A percentile compares a stretch with the other conserved stretches of the same genome.
These are phyloP conservation scores for Porogramme epimiltina DNA, from an alignment of 1,284 basidiomycete genomes.

Conservation along the genomic window DNA sequence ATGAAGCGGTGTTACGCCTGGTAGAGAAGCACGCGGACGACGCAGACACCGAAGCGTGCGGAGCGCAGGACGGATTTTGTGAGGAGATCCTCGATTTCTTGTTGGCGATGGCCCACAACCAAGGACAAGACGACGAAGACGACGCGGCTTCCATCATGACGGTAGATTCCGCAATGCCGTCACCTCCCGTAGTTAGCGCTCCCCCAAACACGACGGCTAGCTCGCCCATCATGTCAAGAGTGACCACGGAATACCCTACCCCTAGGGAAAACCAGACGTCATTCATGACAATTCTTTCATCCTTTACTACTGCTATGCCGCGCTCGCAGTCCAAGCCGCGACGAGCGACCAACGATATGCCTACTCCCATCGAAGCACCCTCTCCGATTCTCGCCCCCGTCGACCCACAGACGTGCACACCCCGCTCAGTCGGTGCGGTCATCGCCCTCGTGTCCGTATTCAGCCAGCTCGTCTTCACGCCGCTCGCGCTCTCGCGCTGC, in stretches of 20 bases:
- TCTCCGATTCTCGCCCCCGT: slow-evolving; percentile 23
- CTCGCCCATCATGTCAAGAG: slow-evolving; percentile 56
- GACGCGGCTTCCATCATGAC: slow-evolving; percentile 38
- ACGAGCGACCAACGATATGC: slow-evolving; percentile 29
- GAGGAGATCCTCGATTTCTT: slow-evolving; percentile 35
- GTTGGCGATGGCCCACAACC: slow-evolving; percentile 38
- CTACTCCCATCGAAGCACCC: slow-evolving; percentile 29
- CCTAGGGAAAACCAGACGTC: slow-evolving; percentile 47
- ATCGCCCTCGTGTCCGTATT: slow-evolving; percentile 69
- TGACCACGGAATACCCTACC: slow-evolving; percentile 47
- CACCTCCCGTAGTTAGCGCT: slow-evolving; percentile 21
- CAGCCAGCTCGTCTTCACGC: slow-evolving; percentile 69
- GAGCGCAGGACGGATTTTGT: slow-evolving; percentile 20
- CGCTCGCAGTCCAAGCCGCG: slow-evolving; percentile 54
- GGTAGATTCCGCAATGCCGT: slow-evolving; percentile 34
- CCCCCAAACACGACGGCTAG: slow-evolving; percentile 39
- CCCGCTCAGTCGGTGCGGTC: slow-evolving; percentile 59
- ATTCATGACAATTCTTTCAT: slow-evolving; percentile 65
- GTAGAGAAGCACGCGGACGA: slow-evolving; percentile 40
- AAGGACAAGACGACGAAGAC: slow-evolving; percentile 37
- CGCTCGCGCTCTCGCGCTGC: slow-evolving; percentile 46
- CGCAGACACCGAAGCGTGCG: slow-evolving; percentile 21
- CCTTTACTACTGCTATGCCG: slow-evolving; percentile 50
- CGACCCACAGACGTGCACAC: slow-evolving; percentile 31
- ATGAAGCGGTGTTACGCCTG: slow-evolving; percentile 58